A percentile compares a stretch with the other conserved stretches of the same genome.
These are phyloP conservation scores for Carex parvula DNA, from an alignment of 176 grass and related monocot species.

Conservation along the genomic window DNA sequence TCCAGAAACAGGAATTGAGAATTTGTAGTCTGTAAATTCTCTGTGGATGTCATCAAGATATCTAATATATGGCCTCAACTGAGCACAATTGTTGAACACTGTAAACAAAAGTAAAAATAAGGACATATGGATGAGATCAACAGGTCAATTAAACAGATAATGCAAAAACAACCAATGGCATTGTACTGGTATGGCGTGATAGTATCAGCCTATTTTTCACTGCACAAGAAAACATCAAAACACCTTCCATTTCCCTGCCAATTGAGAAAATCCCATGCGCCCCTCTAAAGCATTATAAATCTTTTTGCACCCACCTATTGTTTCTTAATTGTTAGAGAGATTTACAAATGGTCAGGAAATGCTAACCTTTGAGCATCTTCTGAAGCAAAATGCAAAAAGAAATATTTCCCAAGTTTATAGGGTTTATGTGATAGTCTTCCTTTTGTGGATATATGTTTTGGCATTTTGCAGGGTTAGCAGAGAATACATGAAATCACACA, in stretches of 20 bases:
- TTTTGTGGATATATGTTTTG: background rate
- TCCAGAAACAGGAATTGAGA: slow-evolving; percentile 72
- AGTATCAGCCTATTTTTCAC: background rate
- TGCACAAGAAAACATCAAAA: background rate
- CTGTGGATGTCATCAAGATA: slow-evolving; percentile 93
- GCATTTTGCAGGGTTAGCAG: background rate
- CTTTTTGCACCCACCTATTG: background rate
- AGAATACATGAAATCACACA: background rate
- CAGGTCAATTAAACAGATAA: background rate
- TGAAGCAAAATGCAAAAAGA: background rate
- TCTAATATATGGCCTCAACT: slow-evolving; percentile 80
- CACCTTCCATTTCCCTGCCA: background rate
- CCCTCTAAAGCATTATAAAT: background rate
- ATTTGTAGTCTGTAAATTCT: slow-evolving; percentile 94
- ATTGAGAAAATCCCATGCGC: background rate
- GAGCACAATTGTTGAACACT: slow-evolving; percentile 96
- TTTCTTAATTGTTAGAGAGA: background rate
- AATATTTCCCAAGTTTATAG: background rate
- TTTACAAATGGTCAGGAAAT: background rate
- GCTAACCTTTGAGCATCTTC: background rate
- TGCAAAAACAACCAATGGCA: background rate
- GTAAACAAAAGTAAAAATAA: background rate
- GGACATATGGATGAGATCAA: background rate
- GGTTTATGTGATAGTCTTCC: background rate
- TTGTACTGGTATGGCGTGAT: background rate